A percentile compares a stretch with the other conserved stretches of the same genome.
These are phyloP conservation scores for Tolypocladium tropicale DNA, from an alignment of 2,329 filamentous ascomycete species.

Conservation along the genomic window DNA sequence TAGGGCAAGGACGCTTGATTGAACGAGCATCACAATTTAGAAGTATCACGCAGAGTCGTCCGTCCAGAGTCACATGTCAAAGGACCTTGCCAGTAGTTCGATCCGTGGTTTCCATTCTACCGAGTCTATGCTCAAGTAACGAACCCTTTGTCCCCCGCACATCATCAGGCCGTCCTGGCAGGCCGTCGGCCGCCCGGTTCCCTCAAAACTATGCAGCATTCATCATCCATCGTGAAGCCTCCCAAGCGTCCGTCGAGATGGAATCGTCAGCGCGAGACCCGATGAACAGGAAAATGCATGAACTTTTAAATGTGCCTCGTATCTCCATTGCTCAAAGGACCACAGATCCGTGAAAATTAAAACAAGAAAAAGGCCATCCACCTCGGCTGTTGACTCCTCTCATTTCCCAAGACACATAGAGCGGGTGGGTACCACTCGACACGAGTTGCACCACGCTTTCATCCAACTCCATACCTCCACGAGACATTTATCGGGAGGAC, in stretches of 20 bases:
- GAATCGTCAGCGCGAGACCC: conserved; percentile 8
- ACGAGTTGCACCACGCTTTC: not conserved
- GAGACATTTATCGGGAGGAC: conserved; percentile 65
- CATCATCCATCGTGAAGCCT: conserved; percentile 17
- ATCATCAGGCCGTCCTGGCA: conserved; percentile 6
- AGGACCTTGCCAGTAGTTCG: not conserved
- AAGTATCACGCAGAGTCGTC: too few relatives aligned
- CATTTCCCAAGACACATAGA: not conserved
- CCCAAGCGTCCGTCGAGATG: conserved; percentile 8
- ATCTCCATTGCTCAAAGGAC: conserved; percentile 20
- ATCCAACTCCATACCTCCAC: not conserved
- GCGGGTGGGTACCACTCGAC: not conserved
- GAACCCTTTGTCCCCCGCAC: conserved; percentile 12
- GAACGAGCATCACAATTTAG: too few relatives aligned
- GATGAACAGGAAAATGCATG: conserved; percentile 19
- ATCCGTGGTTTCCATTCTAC: conserved; percentile 23
- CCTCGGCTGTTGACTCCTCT: conserved; percentile 3
- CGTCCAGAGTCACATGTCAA: not conserved
- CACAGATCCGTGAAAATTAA: conserved; percentile 16
- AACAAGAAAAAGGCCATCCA: conserved; percentile 15
- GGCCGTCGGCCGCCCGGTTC: conserved; percentile 1
- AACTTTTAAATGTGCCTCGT: conserved; percentile 25
- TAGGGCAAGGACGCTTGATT: too few relatives aligned
- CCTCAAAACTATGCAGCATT: conserved; percentile 8
- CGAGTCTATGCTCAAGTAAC: conserved; percentile 25